phyloP scores from a whole-genome alignment of 1,139 yeast species.

The Yamadazyma aaseri region DNA sequence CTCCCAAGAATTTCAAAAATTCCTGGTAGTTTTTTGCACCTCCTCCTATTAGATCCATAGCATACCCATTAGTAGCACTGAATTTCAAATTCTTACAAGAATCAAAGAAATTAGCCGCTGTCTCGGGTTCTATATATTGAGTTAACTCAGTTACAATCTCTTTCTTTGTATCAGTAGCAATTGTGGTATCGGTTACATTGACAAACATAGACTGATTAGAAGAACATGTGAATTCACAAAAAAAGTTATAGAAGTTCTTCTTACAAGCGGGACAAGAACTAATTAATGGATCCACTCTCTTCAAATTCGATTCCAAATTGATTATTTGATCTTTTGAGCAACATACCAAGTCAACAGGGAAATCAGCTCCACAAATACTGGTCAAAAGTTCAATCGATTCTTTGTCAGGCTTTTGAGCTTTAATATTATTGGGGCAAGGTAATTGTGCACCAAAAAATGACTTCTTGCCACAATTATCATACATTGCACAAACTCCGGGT shows the following conservation, averaged over 20 bases:
- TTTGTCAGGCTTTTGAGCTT: slow-evolving; percentile 45
- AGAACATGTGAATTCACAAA: slow-evolving; percentile 90
- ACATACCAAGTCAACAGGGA: slow-evolving; percentile 42
- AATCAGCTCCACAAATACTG: slow-evolving; percentile 69
- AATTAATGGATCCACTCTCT: slow-evolving; percentile 74
- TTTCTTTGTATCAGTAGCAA: slow-evolving; percentile 50
- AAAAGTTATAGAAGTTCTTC: slow-evolving; percentile 78
- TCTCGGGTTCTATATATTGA: slow-evolving; percentile 55
- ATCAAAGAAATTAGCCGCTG: slow-evolving; percentile 68
- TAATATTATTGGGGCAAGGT: slow-evolving; percentile 67
- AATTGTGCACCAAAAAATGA: slow-evolving; percentile 74
- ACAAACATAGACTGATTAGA: slow-evolving; percentile 78
- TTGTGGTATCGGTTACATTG: slow-evolving; percentile 56
- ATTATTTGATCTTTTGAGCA: slow-evolving; percentile 39
- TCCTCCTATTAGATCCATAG: slow-evolving; percentile 96
- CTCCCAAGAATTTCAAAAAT: slow-evolving; percentile 87
- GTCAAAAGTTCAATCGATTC: slow-evolving; percentile 49
- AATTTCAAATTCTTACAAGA: slow-evolving; percentile 90
- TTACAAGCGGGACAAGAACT: slow-evolving; percentile 95
- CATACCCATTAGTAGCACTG: slow-evolving; percentile 92
- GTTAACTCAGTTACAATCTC: slow-evolving; percentile 71
- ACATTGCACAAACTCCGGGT: slow-evolving; percentile 56
- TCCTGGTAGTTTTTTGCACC: slow-evolving; percentile 76
- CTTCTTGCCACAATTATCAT: slow-evolving; percentile 73
- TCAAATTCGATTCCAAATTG: slow-evolving; percentile 49